Evolutionary conservation across 2,329 filamentous ascomycete genomes (phyloP).

Genomic region (Dendryphion nanum): DNA sequence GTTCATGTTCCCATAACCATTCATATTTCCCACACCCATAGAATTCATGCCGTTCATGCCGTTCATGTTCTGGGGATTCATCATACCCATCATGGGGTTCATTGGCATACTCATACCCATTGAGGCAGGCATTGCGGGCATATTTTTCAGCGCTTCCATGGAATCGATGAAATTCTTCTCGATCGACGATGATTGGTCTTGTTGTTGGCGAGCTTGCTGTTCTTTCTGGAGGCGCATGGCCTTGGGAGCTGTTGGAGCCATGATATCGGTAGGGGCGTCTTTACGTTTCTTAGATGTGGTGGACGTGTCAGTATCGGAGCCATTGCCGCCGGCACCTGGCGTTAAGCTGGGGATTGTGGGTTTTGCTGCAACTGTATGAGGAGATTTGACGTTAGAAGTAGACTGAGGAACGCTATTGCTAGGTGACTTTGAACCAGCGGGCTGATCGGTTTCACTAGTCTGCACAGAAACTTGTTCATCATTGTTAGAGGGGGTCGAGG

Average conservation of each 20-base stretch:
- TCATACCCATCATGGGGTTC: slow-evolving; percentile 38
- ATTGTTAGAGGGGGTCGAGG: slow-evolving; percentile 24
- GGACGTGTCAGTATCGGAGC: slow-evolving; percentile 33
- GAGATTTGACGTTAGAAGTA: slow-evolving; percentile 20
- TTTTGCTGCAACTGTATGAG: slow-evolving; percentile 21
- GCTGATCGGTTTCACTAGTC: slow-evolving; percentile 16
- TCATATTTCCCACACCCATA: slow-evolving; percentile 36
- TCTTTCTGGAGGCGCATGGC: slow-evolving; percentile 43
- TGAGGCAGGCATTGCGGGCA: slow-evolving; percentile 22
- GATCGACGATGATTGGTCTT: slow-evolving; percentile 49
- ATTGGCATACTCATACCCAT: slow-evolving; percentile 48
- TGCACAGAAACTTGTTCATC: slow-evolving; percentile 23
- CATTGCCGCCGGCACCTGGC: slow-evolving; percentile 30
- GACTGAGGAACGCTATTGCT: slow-evolving; percentile 14
- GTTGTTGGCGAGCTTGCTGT: slow-evolving; percentile 43
- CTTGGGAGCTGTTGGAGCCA: slow-evolving; percentile 45
- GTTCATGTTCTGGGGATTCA: slow-evolving; percentile 37
- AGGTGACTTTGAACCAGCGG: slow-evolving; percentile 14
- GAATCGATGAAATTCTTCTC: slow-evolving; percentile 44
- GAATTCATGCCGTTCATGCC: slow-evolving; percentile 35
- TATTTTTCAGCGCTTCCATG: slow-evolving; percentile 45
- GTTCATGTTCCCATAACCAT: slow-evolving; percentile 17
- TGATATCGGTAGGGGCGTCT: slow-evolving; percentile 66
- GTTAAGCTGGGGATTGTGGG: slow-evolving; percentile 25
- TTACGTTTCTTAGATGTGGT: slow-evolving; percentile 70